Conservation (phyloP, 2,329 filamentous ascomycete genomes). For the Magnaporthiopsis poae region DNA sequence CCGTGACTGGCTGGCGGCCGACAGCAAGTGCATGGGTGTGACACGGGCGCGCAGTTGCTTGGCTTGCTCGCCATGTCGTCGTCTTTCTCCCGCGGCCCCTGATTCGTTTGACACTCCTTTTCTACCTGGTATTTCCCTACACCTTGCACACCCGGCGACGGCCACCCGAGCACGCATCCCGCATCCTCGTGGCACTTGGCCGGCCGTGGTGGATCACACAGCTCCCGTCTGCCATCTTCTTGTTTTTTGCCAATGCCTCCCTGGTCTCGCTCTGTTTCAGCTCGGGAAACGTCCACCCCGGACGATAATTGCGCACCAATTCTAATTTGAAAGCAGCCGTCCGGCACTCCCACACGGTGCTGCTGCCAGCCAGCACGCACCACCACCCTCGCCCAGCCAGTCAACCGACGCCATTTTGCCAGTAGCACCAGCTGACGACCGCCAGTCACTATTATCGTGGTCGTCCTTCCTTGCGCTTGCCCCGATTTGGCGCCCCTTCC, state of each 20-base stretch:
- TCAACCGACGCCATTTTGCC: background rate
- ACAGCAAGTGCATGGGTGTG: background rate
- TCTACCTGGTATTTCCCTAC: background rate
- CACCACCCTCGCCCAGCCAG: background rate
- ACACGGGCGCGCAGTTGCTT: background rate
- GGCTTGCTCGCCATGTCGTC: background rate
- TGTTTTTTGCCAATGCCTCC: conserved; percentile 11
- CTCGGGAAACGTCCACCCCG: background rate
- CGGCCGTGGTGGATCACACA: conserved; percentile 10
- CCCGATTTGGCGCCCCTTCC: background rate
- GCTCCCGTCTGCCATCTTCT: conserved; percentile 3
- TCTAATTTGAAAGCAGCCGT: conserved; percentile 9
- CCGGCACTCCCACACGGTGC: background rate
- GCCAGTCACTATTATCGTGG: background rate
- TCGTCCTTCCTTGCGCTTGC: background rate
- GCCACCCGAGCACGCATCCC: background rate
- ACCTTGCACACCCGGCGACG: background rate
- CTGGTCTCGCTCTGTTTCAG: conserved; percentile 10
- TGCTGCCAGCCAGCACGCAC: conserved; percentile 1
- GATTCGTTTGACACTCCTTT: background rate
- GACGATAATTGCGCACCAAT: background rate
- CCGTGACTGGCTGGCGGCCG: background rate
- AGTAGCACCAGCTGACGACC: background rate
- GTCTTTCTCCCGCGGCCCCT: background rate
- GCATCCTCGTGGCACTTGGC: background rate